phyloP scores from a whole-genome alignment of 164 flowering plant species.

The Chimonanthus praecox region DNA sequence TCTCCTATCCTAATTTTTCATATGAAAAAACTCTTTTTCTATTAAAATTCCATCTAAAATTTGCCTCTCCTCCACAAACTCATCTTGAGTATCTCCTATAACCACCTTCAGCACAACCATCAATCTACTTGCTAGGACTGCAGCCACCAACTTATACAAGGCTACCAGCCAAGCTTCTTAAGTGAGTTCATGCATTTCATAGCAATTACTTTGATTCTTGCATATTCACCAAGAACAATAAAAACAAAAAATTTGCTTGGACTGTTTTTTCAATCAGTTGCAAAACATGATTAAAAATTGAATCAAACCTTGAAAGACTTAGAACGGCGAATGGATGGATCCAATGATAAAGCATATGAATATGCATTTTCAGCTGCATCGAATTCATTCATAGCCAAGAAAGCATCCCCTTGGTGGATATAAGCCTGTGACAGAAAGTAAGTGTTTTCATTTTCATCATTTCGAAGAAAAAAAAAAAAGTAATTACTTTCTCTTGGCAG shows the following conservation, averaged over 20 bases:
- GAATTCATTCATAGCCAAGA: conserved; percentile 55
- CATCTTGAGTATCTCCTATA: no score
- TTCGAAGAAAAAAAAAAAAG: no score
- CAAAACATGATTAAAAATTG: background rate
- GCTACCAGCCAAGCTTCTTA: background rate
- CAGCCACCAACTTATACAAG: background rate
- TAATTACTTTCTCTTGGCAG: no score
- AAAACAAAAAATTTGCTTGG: background rate
- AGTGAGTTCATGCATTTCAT: background rate
- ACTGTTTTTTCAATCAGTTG: background rate
- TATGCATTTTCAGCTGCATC: conserved; percentile 74
- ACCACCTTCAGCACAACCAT: no score
- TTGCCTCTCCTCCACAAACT: no score
- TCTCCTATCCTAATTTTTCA: no score
- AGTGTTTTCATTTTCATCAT: no score
- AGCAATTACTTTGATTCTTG: background rate
- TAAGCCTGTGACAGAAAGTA: conserved; percentile 48
- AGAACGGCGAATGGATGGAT: conserved; percentile 80
- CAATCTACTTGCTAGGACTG: no score
- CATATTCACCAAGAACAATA: background rate
- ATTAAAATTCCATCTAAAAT: no score
- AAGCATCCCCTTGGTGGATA: conserved; percentile 76
- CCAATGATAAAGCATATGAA: conserved; percentile 48
- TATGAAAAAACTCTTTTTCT: no score
- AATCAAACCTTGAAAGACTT: conserved; percentile 73